These are phyloP conservation scores for Rauvolfia tetraphylla DNA, from an alignment of 257 asterid genomes.

Conservation along the genomic window DNA sequence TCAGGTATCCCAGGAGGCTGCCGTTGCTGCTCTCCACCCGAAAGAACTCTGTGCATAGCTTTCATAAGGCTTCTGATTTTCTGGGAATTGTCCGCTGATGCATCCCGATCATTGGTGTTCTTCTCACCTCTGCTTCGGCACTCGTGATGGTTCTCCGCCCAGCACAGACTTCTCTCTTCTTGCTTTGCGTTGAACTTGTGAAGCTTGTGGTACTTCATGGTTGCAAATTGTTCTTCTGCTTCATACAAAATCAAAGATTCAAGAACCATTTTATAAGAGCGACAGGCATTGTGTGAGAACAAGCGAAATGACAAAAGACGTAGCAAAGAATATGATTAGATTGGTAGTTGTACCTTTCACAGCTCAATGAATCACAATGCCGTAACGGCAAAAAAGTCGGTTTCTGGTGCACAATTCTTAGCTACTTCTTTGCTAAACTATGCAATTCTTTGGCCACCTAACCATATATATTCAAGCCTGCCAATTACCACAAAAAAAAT, in stretches of 20 bases:
- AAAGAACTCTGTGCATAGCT: conserved; percentile 37
- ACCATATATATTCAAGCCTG: too few relatives aligned
- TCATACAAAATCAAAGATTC: neutral
- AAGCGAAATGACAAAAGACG: conserved; percentile 20
- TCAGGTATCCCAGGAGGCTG: neutral
- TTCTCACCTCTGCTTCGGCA: neutral
- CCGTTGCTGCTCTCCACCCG: conserved; percentile 14
- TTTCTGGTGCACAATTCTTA: neutral
- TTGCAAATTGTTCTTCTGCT: neutral
- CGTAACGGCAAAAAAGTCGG: conserved; percentile 29
- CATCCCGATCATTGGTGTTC: neutral
- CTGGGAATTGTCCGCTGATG: conserved; percentile 12
- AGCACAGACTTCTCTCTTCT: conserved; percentile 22
- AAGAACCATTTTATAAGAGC: neutral
- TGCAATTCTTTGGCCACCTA: conserved; percentile 16
- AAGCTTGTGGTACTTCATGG: conserved; percentile 46
- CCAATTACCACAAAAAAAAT: too few relatives aligned
- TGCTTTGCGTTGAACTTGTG: conserved; percentile 33
- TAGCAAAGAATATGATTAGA: conserved; percentile 2
- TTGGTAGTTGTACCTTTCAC: conserved; percentile 40
- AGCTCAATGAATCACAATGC: conserved; percentile 16
- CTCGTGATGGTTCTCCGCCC: neutral
- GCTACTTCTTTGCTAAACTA: neutral
- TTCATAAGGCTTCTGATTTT: conserved; percentile 38
- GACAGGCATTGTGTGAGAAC: neutral